Percentiles rank a stretch among this genome's conserved stretches.
Evolutionary conservation across 305 asterid species (phyloP).

Genomic region (Solanum chacoense): DNA sequence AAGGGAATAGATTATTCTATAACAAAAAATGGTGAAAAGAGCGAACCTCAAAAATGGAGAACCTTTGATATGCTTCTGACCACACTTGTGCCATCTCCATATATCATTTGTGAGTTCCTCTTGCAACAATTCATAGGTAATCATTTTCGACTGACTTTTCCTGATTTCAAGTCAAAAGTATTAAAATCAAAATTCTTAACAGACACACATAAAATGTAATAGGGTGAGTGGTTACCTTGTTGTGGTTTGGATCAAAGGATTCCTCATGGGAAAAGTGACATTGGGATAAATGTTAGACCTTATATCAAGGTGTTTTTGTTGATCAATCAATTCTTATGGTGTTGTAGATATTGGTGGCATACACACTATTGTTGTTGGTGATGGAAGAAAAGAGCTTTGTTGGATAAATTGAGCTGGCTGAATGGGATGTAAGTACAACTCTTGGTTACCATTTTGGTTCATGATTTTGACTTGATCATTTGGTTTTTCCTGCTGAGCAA

Average conservation of each 20-base stretch:
- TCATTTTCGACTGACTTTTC: constrained; percentile 38
- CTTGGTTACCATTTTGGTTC: neutral
- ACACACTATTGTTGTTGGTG: neutral
- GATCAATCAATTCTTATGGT: constrained; percentile 5
- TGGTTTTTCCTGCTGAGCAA: neutral
- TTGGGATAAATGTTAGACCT: constrained; percentile 10
- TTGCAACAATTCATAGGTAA: constrained; percentile 38
- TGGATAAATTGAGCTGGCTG: neutral
- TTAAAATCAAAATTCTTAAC: neutral
- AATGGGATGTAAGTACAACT: neutral
- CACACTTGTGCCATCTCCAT: constrained; percentile 83
- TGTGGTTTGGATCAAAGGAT: constrained; percentile 28
- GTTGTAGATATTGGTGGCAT: neutral
- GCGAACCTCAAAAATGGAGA: constrained; percentile 23
- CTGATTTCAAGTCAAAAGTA: neutral
- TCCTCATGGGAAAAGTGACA: constrained; percentile 14
- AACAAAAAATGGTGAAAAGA: neutral
- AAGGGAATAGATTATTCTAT: neutral
- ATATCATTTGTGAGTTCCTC: constrained; percentile 58
- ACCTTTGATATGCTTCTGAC: constrained; percentile 73
- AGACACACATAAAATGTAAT: neutral
- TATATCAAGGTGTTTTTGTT: constrained; percentile 8
- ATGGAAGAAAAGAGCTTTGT: neutral
- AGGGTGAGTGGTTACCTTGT: constrained; percentile 26
- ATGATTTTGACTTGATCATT: constrained; percentile 3